Evolutionary conservation across 2,329 filamentous ascomycete genomes (phyloP).

Genomic region (Aspergillus sp.): DNA sequence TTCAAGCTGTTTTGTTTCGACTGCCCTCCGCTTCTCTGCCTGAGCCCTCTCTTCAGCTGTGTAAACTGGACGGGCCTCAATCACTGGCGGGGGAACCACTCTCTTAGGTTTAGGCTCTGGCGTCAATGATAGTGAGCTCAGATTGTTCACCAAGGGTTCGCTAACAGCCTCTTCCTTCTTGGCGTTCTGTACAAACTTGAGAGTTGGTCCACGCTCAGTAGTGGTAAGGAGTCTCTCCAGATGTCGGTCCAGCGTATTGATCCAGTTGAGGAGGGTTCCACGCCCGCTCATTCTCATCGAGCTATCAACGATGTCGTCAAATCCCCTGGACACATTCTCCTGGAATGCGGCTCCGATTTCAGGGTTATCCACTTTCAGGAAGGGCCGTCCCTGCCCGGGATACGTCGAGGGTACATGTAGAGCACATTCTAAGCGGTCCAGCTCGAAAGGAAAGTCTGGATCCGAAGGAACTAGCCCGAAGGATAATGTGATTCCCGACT

Average conservation of each 20-base stretch:
- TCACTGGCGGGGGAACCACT: constrained; percentile 9
- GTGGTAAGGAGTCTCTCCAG: constrained; percentile 69
- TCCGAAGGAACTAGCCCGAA: constrained; percentile 73
- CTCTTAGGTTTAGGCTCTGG: not conserved
- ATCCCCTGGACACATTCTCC: constrained; percentile 75
- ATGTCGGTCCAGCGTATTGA: constrained; percentile 70
- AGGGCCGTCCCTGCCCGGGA: constrained; percentile 55
- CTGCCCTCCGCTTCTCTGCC: constrained; percentile 63
- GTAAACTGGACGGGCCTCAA: constrained; percentile 49
- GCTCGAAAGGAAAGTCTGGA: constrained; percentile 79
- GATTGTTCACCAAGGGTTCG: constrained; percentile 6
- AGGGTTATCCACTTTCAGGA: constrained; percentile 64
- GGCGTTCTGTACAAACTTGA: constrained; percentile 66
- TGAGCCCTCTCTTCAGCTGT: constrained; percentile 60
- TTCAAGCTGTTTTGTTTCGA: constrained; percentile 71
- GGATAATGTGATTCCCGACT: constrained; percentile 57
- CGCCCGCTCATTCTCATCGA: constrained; percentile 42
- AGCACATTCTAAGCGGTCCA: constrained; percentile 67
- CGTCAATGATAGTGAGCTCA: constrained; percentile 12
- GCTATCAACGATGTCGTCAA: constrained; percentile 62
- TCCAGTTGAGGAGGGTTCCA: constrained; percentile 62
- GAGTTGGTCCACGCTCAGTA: constrained; percentile 68
- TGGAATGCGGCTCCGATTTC: constrained; percentile 71
- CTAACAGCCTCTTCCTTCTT: constrained; percentile 28
- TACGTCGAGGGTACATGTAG: constrained; percentile 65